Percentiles rank a stretch among this genome's conserved stretches.
These are phyloP conservation scores for Lepiota venenata DNA, from an alignment of 768 basidiomycete genomes.

Conservation along the genomic window DNA sequence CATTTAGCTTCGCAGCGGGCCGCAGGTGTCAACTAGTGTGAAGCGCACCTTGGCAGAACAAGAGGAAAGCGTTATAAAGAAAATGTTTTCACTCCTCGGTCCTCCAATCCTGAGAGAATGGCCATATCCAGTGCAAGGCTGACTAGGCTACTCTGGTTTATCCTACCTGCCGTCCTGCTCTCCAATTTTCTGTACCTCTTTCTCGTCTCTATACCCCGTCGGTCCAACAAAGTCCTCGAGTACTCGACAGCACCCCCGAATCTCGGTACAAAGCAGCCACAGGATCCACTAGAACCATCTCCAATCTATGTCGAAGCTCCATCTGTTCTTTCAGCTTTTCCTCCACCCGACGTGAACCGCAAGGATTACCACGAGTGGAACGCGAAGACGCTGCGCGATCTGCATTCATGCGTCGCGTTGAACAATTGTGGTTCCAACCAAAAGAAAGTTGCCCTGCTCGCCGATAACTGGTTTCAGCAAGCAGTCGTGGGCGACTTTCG, in stretches of 20 bases:
- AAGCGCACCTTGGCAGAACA: too few species aligned
- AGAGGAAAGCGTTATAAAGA: too few species aligned
- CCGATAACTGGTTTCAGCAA: constrained; percentile 23
- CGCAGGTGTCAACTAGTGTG: too few species aligned
- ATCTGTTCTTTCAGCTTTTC: constrained; percentile 13
- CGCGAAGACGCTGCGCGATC: constrained; percentile 19
- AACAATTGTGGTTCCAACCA: constrained; percentile 29
- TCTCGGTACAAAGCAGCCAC: neutral
- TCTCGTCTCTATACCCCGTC: neutral
- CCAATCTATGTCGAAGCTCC: constrained; percentile 1
- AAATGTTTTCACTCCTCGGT: neutral
- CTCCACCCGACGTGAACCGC: constrained; percentile 14
- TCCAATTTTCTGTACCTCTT: neutral
- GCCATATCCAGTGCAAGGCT: neutral
- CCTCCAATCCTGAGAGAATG: neutral
- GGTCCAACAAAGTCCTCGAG: neutral
- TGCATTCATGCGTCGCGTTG: constrained; percentile 24
- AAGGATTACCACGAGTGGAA: constrained; percentile 27
- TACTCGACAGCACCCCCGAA: neutral
- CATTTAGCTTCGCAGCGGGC: too few species aligned
- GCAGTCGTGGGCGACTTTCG: constrained; percentile 14
- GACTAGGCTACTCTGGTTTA: neutral
- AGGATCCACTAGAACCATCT: neutral
- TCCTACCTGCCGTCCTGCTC: neutral
- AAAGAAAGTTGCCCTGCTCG: constrained; percentile 28